These are phyloP conservation scores for Syzygium jambos DNA, from an alignment of 345 rosid genomes.

Conservation along the genomic window DNA sequence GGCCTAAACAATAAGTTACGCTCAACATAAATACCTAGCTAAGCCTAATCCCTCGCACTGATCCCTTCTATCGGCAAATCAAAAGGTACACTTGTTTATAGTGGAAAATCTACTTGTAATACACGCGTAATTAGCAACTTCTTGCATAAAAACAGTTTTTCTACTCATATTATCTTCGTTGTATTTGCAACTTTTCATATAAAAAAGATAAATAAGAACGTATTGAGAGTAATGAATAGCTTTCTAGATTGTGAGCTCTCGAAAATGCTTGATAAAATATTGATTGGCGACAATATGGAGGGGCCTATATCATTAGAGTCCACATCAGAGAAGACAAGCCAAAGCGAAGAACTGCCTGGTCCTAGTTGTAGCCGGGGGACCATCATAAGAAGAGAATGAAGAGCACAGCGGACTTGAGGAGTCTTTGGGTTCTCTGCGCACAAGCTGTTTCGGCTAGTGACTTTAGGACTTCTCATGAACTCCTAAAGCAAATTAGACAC, in stretches of 20 bases:
- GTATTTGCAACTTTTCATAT: background rate
- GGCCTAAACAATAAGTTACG: background rate
- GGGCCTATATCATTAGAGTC: background rate
- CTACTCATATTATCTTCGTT: background rate
- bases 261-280: constrained; percentile 53
- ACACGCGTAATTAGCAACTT: background rate
- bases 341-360: constrained; percentile 3
- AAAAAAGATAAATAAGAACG: background rate
- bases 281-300: constrained; percentile 9
- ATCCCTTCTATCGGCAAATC: background rate
- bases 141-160: too few relatives aligned
- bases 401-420: constrained; percentile 60
- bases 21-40: background rate
- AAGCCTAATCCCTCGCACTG: background rate
- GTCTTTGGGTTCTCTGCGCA: constrained; percentile 60
- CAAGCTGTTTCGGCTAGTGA: constrained; percentile 42
- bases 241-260: constrained; percentile 23
- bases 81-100: background rate
- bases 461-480: too few relatives aligned
- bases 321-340: background rate
- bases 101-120: background rate
- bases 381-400: constrained; percentile 14
- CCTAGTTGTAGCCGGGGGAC: background rate
- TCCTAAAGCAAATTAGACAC: too few relatives aligned
- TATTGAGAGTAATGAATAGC: background rate